Conservation (phyloP, 768 basidiomycete species). For the Hydnomerulius pinastri region DNA sequence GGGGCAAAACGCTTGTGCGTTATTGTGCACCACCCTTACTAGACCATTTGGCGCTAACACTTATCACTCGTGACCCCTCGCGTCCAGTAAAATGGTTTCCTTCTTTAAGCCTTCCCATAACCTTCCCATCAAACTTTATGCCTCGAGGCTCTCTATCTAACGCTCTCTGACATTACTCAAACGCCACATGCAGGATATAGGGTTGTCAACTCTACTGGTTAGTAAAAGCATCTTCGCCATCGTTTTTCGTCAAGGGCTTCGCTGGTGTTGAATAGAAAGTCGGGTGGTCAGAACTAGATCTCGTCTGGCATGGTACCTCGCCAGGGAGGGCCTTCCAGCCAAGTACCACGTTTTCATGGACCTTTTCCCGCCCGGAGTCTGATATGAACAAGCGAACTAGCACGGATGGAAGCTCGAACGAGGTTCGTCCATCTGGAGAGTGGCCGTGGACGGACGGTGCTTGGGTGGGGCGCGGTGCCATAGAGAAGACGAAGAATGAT, state of each 20-base stretch:
- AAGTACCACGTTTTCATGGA: neutral
- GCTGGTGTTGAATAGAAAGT: slow-evolving; percentile 18
- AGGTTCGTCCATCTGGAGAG: no score
- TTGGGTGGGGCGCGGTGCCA: slow-evolving; percentile 21
- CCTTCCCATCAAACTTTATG: slow-evolving; percentile 29
- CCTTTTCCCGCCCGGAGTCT: neutral
- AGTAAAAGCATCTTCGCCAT: neutral
- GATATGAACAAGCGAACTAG: slow-evolving; percentile 9
- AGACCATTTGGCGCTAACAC: neutral
- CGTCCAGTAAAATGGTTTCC: no score
- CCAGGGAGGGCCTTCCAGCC: neutral
- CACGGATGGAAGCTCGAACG: neutral
- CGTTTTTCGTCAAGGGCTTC: slow-evolving; percentile 11
- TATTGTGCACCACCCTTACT: neutral
- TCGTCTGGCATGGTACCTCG: neutral
- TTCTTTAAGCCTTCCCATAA: slow-evolving; percentile 14
- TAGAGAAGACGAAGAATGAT: slow-evolving; percentile 17
- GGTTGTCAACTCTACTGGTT: neutral
- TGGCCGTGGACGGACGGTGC: no score
- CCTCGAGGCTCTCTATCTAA: slow-evolving; percentile 27
- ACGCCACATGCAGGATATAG: slow-evolving; percentile 18
- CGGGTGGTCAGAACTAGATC: slow-evolving; percentile 2
- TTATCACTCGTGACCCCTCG: slow-evolving; percentile 11
- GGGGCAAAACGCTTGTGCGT: neutral
- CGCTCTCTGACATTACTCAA: slow-evolving; percentile 11